A percentile compares a stretch with the other conserved stretches of the same genome.
These are phyloP conservation scores for Xanthoconium stramineum DNA, from an alignment of 768 basidiomycete genomes.

Conservation along the genomic window DNA sequence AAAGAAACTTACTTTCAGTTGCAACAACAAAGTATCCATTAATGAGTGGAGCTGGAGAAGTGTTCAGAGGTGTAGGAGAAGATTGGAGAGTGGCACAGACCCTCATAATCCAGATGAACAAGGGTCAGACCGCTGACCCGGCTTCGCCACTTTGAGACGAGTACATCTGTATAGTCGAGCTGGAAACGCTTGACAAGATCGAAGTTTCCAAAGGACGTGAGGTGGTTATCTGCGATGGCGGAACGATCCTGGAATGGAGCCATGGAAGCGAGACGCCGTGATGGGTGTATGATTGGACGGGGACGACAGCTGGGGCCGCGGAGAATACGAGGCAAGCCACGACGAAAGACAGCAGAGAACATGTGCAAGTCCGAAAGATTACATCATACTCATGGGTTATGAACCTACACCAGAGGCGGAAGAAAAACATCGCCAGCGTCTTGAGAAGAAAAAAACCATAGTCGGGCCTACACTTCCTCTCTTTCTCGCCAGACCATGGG, in stretches of 20 bases:
- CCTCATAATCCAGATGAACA: constrained; percentile 89
- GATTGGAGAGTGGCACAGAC: constrained; percentile 37
- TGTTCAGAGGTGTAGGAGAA: constrained; percentile 12
- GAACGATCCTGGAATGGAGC: constrained; percentile 21
- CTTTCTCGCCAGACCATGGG: constrained; percentile 35
- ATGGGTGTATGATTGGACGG: background rate
- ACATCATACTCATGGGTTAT: constrained; percentile 22
- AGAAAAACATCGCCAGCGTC: constrained; percentile 40
- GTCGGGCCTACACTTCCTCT: background rate
- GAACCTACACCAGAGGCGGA: constrained; percentile 52
- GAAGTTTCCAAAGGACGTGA: constrained; percentile 66
- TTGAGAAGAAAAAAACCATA: constrained; percentile 38
- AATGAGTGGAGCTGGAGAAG: constrained; percentile 68
- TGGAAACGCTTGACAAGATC: constrained; percentile 76
- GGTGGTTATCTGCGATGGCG: constrained; percentile 10
- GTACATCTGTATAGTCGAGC: constrained; percentile 74
- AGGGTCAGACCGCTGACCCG: constrained; percentile 83
- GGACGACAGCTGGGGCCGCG: constrained; percentile 3
- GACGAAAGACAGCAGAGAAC: constrained; percentile 17
- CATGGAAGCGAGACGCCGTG: constrained; percentile 28
- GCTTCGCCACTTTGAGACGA: constrained; percentile 86
- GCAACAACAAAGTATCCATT: constrained; percentile 89
- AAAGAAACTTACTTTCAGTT: constrained; percentile 70
- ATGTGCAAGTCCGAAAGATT: constrained; percentile 14
- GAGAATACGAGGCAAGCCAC: background rate